phyloP scores from a whole-genome alignment of 371 early-diverging fungal genomes.

The Mortierella sp. region DNA sequence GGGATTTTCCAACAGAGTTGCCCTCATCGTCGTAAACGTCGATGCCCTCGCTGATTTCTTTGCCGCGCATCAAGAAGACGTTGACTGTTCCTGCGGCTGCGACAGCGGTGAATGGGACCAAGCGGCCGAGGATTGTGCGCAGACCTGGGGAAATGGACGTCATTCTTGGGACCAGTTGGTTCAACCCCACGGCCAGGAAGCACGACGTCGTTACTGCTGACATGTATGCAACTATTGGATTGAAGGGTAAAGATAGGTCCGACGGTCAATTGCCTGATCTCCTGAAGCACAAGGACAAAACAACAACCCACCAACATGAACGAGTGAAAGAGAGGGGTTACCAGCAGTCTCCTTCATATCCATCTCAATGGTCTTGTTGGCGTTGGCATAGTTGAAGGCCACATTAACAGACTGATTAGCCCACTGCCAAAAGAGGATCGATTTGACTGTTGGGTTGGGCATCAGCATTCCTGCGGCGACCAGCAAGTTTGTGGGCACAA shows the following conservation, averaged over 20 bases:
- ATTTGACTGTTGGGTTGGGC: constrained; percentile 83
- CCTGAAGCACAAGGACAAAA: background rate
- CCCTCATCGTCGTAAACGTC: constrained; percentile 75
- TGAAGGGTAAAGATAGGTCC: background rate
- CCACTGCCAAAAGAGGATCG: constrained; percentile 89
- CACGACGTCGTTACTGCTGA: constrained; percentile 84
- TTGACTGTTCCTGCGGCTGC: constrained; percentile 88
- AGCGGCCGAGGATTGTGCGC: constrained; percentile 66
- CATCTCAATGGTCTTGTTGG: constrained; percentile 88
- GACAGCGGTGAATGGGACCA: constrained; percentile 86
- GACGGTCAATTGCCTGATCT: background rate
- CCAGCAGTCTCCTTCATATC: constrained; percentile 77
- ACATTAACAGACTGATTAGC: constrained; percentile 87
- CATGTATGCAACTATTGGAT: constrained; percentile 72
- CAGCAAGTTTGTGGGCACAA: constrained; percentile 88
- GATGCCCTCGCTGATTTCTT: constrained; percentile 86
- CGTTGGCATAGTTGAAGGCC: constrained; percentile 88
- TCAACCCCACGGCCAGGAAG: constrained; percentile 81
- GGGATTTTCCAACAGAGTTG: constrained; percentile 75
- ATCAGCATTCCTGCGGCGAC: constrained; percentile 86
- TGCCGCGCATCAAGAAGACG: constrained; percentile 89
- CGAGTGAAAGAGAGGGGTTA: constrained; percentile 39
- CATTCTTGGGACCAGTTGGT: constrained; percentile 67
- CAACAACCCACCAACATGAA: background rate
- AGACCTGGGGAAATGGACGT: constrained; percentile 61